These are phyloP conservation scores for Pterocarpus macrocarpus DNA, from an alignment of 306 rosid species.

Conservation along the genomic window DNA sequence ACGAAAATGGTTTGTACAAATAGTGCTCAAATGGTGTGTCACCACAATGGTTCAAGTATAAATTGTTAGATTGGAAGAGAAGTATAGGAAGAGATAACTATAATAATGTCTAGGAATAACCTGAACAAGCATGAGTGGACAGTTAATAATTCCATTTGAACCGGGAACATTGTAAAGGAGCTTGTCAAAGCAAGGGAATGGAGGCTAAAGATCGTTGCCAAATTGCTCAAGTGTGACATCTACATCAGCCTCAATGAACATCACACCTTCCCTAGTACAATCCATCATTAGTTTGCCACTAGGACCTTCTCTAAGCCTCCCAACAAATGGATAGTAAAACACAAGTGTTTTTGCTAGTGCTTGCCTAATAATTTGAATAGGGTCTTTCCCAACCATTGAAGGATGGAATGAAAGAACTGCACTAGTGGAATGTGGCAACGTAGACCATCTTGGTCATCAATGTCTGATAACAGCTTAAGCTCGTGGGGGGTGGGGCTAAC, in stretches of 20 bases:
- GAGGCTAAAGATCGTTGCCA: conserved; percentile 49
- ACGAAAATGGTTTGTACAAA: too few relatives aligned
- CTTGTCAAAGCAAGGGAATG: conserved; percentile 57
- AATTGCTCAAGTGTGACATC: conserved; percentile 39
- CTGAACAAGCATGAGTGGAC: conserved; percentile 52
- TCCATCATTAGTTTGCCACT: conserved; percentile 46
- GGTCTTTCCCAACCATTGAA: conserved; percentile 37
- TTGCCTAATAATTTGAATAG: conserved; percentile 30
- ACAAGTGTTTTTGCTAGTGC: conserved; percentile 31
- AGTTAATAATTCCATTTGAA: conserved; percentile 45
- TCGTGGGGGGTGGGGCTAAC: conserved; percentile 22
- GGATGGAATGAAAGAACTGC: neutral
- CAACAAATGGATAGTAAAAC: conserved; percentile 33
- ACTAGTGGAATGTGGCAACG: neutral
- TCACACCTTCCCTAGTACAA: conserved; percentile 57
- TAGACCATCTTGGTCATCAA: conserved; percentile 22
- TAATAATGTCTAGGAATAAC: neutral
- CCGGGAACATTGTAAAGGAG: conserved; percentile 54
- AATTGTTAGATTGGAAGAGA: too few relatives aligned
- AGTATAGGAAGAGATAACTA: too few relatives aligned
- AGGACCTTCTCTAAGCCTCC: conserved; percentile 39
- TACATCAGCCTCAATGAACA: conserved; percentile 54
- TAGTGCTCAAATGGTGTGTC: too few relatives aligned
- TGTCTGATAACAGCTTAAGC: conserved; percentile 8
- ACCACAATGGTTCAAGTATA: too few relatives aligned